Evolutionary conservation across 768 basidiomycete genomes (phyloP).

Genomic region (Punctularia strigosozonata): DNA sequence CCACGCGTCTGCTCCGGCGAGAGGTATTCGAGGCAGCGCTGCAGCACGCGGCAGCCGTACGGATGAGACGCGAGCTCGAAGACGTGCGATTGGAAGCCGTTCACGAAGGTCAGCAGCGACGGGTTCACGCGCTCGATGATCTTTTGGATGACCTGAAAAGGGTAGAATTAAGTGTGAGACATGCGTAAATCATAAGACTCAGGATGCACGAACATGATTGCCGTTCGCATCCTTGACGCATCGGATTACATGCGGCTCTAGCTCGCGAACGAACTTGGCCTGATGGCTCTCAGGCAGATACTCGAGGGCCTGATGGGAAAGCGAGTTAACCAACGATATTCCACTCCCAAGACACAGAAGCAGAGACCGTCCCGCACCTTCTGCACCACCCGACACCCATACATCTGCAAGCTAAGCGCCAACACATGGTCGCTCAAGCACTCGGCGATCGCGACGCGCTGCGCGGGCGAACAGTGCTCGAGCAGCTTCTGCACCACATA

Average conservation of each 20-base stretch:
- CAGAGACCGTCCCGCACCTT: slow-evolving; percentile 40
- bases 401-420: slow-evolving; percentile 77
- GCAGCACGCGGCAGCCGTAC: slow-evolving; percentile 91
- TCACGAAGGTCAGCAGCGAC: slow-evolving; percentile 67
- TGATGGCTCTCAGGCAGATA: slow-evolving; percentile 72
- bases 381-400: slow-evolving; percentile 93
- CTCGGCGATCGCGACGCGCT: slow-evolving; percentile 57
- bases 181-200: slow-evolving; percentile 1
- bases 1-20: slow-evolving; percentile 53
- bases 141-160: slow-evolving; percentile 70
- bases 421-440: slow-evolving; percentile 73
- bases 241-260: slow-evolving; percentile 68
- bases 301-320: slow-evolving; percentile 59
- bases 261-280: slow-evolving; percentile 57
- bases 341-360: not conserved
- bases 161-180: slow-evolving; percentile 1
- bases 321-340: not conserved
- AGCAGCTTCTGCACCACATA: slow-evolving; percentile 94
- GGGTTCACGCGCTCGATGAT: slow-evolving; percentile 71
- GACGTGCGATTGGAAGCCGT: slow-evolving; percentile 66
- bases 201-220: slow-evolving; percentile 65
- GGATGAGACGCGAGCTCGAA: slow-evolving; percentile 77
- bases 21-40: slow-evolving; percentile 83
- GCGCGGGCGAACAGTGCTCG: slow-evolving; percentile 69
- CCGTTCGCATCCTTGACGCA: slow-evolving; percentile 89